Percentiles rank a stretch among this genome's conserved stretches.
These are phyloP conservation scores for Puccinia polysora DNA, from an alignment of 1,284 basidiomycete species.

Conservation along the genomic window DNA sequence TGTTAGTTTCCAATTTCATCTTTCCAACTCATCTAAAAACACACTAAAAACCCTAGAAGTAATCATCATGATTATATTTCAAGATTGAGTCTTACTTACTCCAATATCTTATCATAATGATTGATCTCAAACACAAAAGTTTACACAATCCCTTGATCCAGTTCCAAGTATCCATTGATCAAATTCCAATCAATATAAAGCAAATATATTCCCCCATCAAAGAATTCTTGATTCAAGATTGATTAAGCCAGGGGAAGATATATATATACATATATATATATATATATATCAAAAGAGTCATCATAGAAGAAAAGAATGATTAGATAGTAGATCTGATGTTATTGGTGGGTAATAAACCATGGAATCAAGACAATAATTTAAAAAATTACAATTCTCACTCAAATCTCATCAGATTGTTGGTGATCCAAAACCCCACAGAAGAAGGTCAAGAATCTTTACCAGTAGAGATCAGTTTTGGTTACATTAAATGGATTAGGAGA, in stretches of 20 bases:
- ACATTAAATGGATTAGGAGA: too few species aligned
- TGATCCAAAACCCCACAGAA: not conserved
- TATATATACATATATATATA: too few species aligned
- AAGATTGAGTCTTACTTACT: too few species aligned
- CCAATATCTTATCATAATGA: slow-evolving; percentile 74
- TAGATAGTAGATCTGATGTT: too few species aligned
- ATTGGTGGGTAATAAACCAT: slow-evolving; percentile 48
- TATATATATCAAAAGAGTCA: too few species aligned
- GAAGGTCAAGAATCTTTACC: not conserved
- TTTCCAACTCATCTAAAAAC: too few species aligned
- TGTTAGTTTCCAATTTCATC: too few species aligned
- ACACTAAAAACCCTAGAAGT: not conserved
- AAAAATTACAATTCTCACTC: not conserved
- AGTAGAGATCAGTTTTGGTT: too few species aligned
- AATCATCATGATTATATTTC: slow-evolving; percentile 45
- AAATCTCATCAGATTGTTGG: not conserved
- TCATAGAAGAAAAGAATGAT: too few species aligned
- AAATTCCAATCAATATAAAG: slow-evolving; percentile 73
- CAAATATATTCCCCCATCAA: not conserved
- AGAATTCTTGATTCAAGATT: too few species aligned
- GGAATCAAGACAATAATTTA: not conserved
- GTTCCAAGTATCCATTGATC: slow-evolving; percentile 83
- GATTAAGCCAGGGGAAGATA: too few species aligned
- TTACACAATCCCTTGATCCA: slow-evolving; percentile 95
- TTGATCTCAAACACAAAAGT: slow-evolving; percentile 99